Conservation (phyloP, 78 protist species). For the Capsaspora owczarzaki region DNA sequence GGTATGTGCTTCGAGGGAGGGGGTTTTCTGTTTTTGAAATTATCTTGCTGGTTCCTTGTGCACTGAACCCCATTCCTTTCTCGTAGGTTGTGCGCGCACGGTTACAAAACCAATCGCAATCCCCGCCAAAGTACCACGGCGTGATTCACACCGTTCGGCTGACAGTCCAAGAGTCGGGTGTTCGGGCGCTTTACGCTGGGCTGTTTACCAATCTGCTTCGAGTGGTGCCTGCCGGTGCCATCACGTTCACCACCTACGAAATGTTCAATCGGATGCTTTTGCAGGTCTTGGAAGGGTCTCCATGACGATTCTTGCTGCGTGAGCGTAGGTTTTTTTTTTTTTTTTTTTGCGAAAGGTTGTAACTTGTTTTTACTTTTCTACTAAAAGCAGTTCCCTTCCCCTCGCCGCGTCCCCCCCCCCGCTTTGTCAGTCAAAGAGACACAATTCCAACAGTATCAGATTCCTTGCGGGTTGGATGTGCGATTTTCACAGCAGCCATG, state of each 20-base stretch:
- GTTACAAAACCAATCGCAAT: conserved; percentile 42
- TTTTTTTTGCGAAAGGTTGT: no score
- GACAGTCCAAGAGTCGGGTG: conserved; percentile 53
- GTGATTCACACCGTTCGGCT: conserved; percentile 6
- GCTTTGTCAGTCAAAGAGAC: no score
- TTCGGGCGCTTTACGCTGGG: conserved; percentile 59
- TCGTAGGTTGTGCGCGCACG: conserved; percentile 43
- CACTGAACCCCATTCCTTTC: not conserved
- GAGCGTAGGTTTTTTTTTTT: no score
- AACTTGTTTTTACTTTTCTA: no score
- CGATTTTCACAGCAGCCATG: no score
- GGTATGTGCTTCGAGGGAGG: conserved; percentile 25
- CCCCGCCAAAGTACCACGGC: conserved; percentile 17
- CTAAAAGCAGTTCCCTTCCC: no score
- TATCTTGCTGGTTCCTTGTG: not conserved
- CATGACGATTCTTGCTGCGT: no score
- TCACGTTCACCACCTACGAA: conserved; percentile 70
- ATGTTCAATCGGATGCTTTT: not conserved
- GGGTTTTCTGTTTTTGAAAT: not conserved
- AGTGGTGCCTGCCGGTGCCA: conserved; percentile 60
- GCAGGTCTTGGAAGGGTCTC: no score
- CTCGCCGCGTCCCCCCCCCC: no score
- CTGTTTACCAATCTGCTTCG: conserved; percentile 63
- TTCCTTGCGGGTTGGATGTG: no score
- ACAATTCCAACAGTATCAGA: no score